Evolutionary conservation across 1,139 yeast genomes (phyloP), one percentile per base, ranked within the genome.

Genomic region (Cylindricascospora bacillispora): DNA sequence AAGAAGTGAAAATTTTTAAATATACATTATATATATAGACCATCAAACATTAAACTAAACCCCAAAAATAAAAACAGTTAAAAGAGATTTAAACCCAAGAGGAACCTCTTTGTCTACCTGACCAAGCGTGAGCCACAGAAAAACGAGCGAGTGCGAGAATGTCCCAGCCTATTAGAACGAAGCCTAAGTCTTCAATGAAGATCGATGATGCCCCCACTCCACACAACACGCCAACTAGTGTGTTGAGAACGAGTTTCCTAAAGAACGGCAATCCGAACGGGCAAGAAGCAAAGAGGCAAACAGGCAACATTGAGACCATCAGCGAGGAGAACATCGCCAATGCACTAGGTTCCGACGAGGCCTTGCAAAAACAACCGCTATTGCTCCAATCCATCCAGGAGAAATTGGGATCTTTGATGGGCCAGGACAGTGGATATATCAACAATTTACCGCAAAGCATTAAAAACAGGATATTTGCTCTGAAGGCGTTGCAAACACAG

Each of bases 171-270:
- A 54, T 54, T 25, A 50, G 46, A 36, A 40, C 55, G 18, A 47
- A 49, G 28, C 47, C 53, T 12, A 50, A 48, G 32, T 46, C 51
- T 15, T 46, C 50, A 3, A 47, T 78, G 51, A 83, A 81, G 54
- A 73, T 85, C 45, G 79, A 93, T 44, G 75, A 78, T 52, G 98
- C 98, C 4, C 98, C 99, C 29, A 89, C 99, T 2, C 99, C 99
- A 9, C 98, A 92, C 55, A 89, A 89, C 65, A 89, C 99, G 1
- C 99, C 99, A 15, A 81, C 97, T 4, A 77, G 93, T 18, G 81
- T 80, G 25, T 33, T 47, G 25, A 70, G 82, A 27, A 75, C 73
- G 38, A 78, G 89, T 29, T 85, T 73, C 56, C 65, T 80, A 54
- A 74, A 68, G 58, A 68, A 67, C 38, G 71, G 74, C 39, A 71